Percentiles rank a stretch among this genome's conserved stretches.
These are phyloP conservation scores for Pseudopithomyces chartarum DNA, from an alignment of 2,329 filamentous ascomycete genomes.

Conservation along the genomic window DNA sequence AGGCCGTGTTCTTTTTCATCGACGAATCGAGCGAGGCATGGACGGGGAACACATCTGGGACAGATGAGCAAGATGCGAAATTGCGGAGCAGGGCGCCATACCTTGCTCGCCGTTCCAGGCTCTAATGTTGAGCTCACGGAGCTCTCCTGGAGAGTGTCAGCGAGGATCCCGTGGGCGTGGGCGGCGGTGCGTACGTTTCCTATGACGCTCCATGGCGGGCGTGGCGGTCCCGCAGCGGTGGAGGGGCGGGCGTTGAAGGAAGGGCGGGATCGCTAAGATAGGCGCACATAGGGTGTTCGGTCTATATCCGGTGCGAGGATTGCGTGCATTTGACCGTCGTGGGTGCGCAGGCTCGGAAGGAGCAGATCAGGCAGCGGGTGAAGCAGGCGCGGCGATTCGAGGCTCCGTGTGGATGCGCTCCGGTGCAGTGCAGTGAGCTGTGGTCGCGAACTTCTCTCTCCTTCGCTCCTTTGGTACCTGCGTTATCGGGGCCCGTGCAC, in stretches of 20 bases:
- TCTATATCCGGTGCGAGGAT: slow-evolving; percentile 39
- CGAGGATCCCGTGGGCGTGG: background rate
- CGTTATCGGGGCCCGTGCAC: slow-evolving; percentile 2
- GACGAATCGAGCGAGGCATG: slow-evolving; percentile 86
- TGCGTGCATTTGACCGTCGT: slow-evolving; percentile 41
- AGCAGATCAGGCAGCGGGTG: slow-evolving; percentile 22
- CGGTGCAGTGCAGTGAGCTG: background rate
- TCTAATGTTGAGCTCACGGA: slow-evolving; percentile 84
- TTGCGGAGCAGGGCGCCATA: slow-evolving; percentile 47
- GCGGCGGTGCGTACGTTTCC: slow-evolving; percentile 49
- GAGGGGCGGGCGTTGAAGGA: slow-evolving; percentile 40
- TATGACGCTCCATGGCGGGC: slow-evolving; percentile 54
- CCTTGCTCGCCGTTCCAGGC: slow-evolving; percentile 90
- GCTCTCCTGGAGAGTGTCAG: slow-evolving; percentile 68
- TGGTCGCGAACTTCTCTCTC: slow-evolving; percentile 25
- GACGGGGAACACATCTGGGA: slow-evolving; percentile 75
- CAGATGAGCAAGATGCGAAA: slow-evolving; percentile 23
- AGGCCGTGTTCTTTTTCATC: slow-evolving; percentile 96
- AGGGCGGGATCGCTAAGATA: slow-evolving; percentile 38
- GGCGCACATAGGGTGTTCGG: slow-evolving; percentile 41
- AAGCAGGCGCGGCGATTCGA: slow-evolving; percentile 6
- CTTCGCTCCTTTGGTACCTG: slow-evolving; percentile 14
- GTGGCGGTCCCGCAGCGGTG: slow-evolving; percentile 34
- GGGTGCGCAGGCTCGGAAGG: slow-evolving; percentile 25
- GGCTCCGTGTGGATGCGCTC: background rate